phyloP scores from a whole-genome alignment of 345 rosid genomes.

The thale cress (Arabidopsis thaliana) region DNA sequence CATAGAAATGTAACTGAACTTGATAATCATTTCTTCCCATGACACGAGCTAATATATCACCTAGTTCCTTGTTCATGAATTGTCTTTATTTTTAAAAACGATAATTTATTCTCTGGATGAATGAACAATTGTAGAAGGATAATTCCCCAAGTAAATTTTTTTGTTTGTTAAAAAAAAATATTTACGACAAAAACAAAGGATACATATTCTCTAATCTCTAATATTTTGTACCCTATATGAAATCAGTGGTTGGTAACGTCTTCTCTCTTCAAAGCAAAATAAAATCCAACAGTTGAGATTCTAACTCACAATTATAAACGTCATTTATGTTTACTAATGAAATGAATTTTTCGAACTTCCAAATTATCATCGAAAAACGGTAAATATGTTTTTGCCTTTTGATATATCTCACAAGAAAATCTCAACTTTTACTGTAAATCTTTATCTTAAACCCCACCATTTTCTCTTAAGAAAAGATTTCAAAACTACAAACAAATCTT shows the following conservation, averaged over 20 bases:
- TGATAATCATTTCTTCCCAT: no score
- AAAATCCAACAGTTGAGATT: background rate
- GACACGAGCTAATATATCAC: no score
- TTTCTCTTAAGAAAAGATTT: slow-evolving; percentile 2
- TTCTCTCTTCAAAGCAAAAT: background rate
- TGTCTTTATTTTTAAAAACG: no score
- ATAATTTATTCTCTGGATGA: no score
- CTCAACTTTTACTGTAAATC: slow-evolving; percentile 2
- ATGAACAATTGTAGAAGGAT: no score
- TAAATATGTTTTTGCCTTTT: background rate
- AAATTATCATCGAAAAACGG: background rate
- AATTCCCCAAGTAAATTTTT: no score
- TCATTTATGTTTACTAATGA: slow-evolving; percentile 4
- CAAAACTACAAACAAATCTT: background rate
- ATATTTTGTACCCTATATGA: background rate
- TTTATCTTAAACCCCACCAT: slow-evolving; percentile 19
- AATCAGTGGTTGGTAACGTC: slow-evolving; percentile 14
- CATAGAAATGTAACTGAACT: slow-evolving; percentile 8
- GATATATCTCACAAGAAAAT: slow-evolving; percentile 22
- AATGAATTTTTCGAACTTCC: background rate
- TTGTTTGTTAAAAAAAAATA: no score
- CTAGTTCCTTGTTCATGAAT: no score
- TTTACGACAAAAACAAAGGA: no score
- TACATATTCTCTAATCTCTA: no score
- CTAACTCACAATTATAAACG: slow-evolving; percentile 7